Evolutionary conservation across 202 grass and related monocot species (phyloP).

Genomic region (Schoenoplectus triqueter): DNA sequence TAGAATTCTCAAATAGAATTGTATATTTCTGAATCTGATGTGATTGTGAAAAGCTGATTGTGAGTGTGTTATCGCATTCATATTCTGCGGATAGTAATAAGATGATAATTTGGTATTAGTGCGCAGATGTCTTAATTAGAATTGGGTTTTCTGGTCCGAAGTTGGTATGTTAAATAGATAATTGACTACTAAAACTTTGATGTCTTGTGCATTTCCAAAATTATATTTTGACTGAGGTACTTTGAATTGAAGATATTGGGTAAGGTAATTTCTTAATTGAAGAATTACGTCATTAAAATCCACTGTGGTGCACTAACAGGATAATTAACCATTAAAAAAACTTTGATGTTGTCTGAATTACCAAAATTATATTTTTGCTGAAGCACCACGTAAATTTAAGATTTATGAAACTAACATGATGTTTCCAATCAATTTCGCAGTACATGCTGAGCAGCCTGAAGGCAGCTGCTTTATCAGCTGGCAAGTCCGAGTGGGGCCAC

Average conservation of each 20-base stretch:
- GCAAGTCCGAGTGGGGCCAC: conserved; percentile 65
- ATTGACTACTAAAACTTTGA: background rate
- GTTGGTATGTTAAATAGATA: conserved; percentile 12
- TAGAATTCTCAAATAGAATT: background rate
- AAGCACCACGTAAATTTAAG: background rate
- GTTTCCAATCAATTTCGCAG: conserved; percentile 30
- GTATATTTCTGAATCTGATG: too few species aligned
- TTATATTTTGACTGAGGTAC: background rate
- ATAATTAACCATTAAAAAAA: background rate
- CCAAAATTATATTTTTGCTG: background rate
- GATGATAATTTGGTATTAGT: background rate
- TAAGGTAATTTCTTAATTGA: too few species aligned
- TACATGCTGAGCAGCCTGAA: conserved; percentile 62
- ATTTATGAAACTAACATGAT: conserved; percentile 16
- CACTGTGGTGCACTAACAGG: background rate
- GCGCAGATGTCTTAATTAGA: too few species aligned
- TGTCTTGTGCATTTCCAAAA: background rate
- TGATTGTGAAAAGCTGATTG: too few species aligned
- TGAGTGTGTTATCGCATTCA: too few species aligned
- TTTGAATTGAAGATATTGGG: background rate
- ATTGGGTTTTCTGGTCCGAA: too few species aligned
- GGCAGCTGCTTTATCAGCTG: conserved; percentile 54
- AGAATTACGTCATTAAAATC: background rate
- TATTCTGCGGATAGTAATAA: too few species aligned
- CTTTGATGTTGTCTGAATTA: background rate